phyloP scores from a whole-genome alignment of 225 moss, liverwort and hornwort species.

The Takakia lepidozioides region DNA sequence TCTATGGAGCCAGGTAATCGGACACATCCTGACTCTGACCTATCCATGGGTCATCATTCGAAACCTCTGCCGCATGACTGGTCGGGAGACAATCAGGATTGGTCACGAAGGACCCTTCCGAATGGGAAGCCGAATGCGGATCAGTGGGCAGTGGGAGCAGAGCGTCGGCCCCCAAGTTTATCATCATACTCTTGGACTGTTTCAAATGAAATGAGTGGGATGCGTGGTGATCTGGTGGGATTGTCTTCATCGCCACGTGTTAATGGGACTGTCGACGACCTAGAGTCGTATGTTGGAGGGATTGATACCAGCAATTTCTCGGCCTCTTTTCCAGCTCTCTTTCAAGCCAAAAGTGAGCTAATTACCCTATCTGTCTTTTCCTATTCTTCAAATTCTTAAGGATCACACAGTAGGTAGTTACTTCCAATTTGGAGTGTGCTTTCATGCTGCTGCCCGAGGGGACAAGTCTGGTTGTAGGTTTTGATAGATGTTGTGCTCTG shows the following conservation, averaged over 20 bases:
- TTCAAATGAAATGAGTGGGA: slow-evolving; percentile 35
- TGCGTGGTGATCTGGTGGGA: slow-evolving; percentile 39
- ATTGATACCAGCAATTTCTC: slow-evolving; percentile 68
- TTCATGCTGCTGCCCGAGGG: too few relatives aligned
- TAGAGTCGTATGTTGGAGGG: slow-evolving; percentile 57
- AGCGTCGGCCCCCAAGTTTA: slow-evolving; percentile 39
- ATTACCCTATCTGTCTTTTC: too few relatives aligned
- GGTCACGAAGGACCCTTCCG: slow-evolving; percentile 44
- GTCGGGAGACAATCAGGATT: slow-evolving; percentile 37
- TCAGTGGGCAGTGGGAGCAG: slow-evolving; percentile 32
- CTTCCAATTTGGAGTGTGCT: too few relatives aligned
- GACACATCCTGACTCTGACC: slow-evolving; percentile 48
- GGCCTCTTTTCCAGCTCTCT: slow-evolving; percentile 76
- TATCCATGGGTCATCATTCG: slow-evolving; percentile 42
- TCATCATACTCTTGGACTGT: slow-evolving; percentile 77
- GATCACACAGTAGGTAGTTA: too few relatives aligned
- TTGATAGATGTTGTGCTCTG: too few relatives aligned
- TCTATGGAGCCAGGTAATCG: slow-evolving; percentile 63
- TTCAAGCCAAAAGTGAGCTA: slow-evolving; percentile 63
- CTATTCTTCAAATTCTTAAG: too few relatives aligned
- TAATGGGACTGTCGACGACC: slow-evolving; percentile 50
- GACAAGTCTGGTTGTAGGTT: too few relatives aligned
- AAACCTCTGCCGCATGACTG: slow-evolving; percentile 20
- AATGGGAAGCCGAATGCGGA: slow-evolving; percentile 21
- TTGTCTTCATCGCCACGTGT: slow-evolving; percentile 58